phyloP scores from a whole-genome alignment of 805 yeast genomes.

The Candida chauliodis region DNA sequence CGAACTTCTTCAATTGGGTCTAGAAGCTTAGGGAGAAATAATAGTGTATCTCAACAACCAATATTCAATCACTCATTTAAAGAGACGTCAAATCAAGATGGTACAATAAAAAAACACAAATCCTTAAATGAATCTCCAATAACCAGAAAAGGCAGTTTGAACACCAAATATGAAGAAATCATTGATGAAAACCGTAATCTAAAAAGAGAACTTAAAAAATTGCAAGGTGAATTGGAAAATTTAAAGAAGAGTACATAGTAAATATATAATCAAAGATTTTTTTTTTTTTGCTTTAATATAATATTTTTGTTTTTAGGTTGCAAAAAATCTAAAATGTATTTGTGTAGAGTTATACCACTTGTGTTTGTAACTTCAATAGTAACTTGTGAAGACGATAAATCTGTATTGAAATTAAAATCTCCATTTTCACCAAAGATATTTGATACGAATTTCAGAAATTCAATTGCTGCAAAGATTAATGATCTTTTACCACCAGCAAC shows the following conservation, averaged over 20 bases:
- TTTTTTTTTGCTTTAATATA: neutral
- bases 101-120: slow-evolving; percentile 6
- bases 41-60: slow-evolving; percentile 1
- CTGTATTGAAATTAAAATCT: slow-evolving; percentile 1
- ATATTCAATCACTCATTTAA: slow-evolving; percentile 7
- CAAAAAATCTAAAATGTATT: neutral
- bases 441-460: neutral
- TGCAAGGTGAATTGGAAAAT: slow-evolving; percentile 10
- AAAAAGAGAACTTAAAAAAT: slow-evolving; percentile 10
- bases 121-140: slow-evolving; percentile 4
- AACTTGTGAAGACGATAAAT: neutral
- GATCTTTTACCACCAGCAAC: neutral
- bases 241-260: neutral
- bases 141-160: slow-evolving; percentile 5
- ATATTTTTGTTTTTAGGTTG: neutral
- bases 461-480: slow-evolving; percentile 1
- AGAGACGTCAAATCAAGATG: slow-evolving; percentile 7
- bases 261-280: neutral
- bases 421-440: neutral
- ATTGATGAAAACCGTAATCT: slow-evolving; percentile 12
- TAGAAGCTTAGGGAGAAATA: slow-evolving; percentile 1
- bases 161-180: slow-evolving; percentile 9
- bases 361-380: neutral
- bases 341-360: neutral
- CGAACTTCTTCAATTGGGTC: slow-evolving; percentile 7